Base-by-base conservation (phyloP, 169 alveolate genomes). In the Toxoplasma gondii region DNA sequence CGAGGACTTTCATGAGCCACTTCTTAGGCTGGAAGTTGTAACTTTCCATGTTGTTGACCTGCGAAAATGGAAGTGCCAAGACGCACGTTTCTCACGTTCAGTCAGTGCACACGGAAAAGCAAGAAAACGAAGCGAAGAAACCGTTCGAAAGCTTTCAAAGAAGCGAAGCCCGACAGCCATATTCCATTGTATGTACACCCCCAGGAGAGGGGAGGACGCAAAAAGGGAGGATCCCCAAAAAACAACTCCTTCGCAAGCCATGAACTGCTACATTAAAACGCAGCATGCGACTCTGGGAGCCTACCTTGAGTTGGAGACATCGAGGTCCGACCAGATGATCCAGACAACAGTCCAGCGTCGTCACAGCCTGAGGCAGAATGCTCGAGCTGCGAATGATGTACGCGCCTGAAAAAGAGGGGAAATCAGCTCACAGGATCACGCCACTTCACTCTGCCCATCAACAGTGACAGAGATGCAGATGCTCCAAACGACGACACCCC, bases 291-390 rank as follows among this genome's bases (percentile, higher is more conserved):
- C 16, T 12, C 34, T 78, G 41, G 12, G 58, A 19, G 27, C 90
- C 22, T 67, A 94, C 96, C 95, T 98, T 98, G 31, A 98, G 97
- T 83, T 97, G 97, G 45, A 97, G 95, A 83, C 98, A 97, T 86
- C 96, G 96, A 0, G 98, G 99, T 7, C 99, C 99, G 0, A 98
- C 99, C 45, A 98, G 95, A 58, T 97, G 97, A 69, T 98, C 98
- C 54, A 98, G 95, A 80, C 98, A 97, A 91, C 98, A 96, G 84
- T 98, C 97, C 43, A 98, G 96, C 92, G 98, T 97, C 29, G 99
- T 97, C 44, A 97, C 98, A 0, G 97, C 97, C 95, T 97, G 96
- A 22, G 94, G 94, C 38, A 91, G 83, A 67, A 91, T 80, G 86
- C 94, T 91, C 67, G 91, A 49, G 86, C 94, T 91, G 64, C 86